Conservation (phyloP, 805 yeast genomes). For the Geotrichum ghanense region DNA sequence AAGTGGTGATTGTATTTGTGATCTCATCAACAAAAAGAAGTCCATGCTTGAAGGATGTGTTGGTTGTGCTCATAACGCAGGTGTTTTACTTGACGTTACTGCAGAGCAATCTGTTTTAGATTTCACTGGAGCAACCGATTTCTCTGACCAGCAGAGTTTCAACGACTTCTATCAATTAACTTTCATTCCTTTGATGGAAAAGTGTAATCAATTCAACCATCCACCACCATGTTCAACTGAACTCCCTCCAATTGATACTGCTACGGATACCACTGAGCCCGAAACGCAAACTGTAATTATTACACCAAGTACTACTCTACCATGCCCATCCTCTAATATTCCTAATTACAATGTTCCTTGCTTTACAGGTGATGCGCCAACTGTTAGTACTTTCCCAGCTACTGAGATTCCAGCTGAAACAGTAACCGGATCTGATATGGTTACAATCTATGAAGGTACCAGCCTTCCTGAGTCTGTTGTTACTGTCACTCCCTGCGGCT, state of each 20-base stretch:
- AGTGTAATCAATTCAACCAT: neutral
- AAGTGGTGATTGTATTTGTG: slow-evolving; percentile 1
- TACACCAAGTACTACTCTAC: neutral
- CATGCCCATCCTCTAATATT: neutral
- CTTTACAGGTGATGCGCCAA: neutral
- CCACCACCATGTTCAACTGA: neutral
- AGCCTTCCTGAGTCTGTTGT: neutral
- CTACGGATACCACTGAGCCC: neutral
- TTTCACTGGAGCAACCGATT: neutral
- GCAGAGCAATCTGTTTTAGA: neutral
- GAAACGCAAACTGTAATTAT: too few species aligned
- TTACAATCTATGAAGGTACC: neutral
- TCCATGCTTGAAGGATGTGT: neutral
- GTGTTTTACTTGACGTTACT: neutral
- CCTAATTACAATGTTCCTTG: neutral
- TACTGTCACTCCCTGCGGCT: neutral
- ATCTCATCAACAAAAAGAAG: neutral
- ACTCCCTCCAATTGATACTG: neutral
- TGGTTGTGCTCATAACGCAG: slow-evolving; percentile 1
- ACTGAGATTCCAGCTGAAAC: neutral
- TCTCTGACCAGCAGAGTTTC: neutral
- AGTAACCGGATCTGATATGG: neutral
- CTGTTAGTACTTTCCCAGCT: neutral
- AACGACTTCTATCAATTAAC: slow-evolving; percentile 1
- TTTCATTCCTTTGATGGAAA: neutral